Base-by-base conservation (phyloP, 2,329 filamentous ascomycete species). In the Verticillium zaregamsianum region DNA sequence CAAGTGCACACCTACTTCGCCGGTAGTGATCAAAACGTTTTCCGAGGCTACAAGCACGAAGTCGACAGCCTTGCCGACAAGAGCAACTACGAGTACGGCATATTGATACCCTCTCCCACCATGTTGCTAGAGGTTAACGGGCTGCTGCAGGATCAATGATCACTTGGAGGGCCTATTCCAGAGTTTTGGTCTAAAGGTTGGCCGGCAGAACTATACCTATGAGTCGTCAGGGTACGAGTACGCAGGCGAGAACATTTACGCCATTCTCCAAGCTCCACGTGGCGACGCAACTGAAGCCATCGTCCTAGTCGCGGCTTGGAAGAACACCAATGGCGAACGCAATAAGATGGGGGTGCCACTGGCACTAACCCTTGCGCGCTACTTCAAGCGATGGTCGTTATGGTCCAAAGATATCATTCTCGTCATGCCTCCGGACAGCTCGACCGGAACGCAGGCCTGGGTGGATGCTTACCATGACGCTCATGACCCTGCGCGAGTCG, bases 371-470 rank as follows among this genome's bases (percentile, higher is more conserved):
- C 77, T 99, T 67, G 91, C 92, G 32, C 87, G 95, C 67, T 99
- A 99, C 77, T 98, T 99, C 79, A 97, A 96, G 76, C 87, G 91
- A 57, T 99, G 95, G 95, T 97, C 93, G 59, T 83, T 99, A 32
- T 99, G 95, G 95, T 97, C 93, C 63, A 99, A 99, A 76, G 95
- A 99, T 74, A 97, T 99, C 67, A 94, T 99, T 62, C 87, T 99
- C 68, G 78, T 99, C 6, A 84, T 99, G 56, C 89, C 95, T 0
- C 89, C 91, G 0, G 95, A 99, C 76, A 96, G 92, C 74, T 90
- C 89, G 63, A 90, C 91, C 12, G 95, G 94, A 1, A 92, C 93
- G 0, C 93, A 98, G 73, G 95, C 95, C 28, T 99, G 95, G 95
- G 92, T 97, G 9, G 93, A 97, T 71, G 95, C 95, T 1, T 99